phyloP scores from a whole-genome alignment of 108 stramenopile genomes.

The Skeletonema costatum region DNA sequence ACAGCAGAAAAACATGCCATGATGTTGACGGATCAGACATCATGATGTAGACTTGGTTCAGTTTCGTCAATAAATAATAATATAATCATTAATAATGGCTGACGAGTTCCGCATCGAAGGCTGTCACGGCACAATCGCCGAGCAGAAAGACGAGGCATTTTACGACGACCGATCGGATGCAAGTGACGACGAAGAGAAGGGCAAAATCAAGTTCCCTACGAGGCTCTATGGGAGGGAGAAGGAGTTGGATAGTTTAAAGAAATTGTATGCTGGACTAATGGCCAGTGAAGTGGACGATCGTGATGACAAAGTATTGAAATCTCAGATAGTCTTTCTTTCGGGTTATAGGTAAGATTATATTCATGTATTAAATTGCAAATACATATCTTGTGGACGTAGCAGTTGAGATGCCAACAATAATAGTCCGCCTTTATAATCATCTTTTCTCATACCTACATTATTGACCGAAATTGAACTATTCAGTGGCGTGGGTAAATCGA shows the following conservation, averaged over 20 bases:
- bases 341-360: slow-evolving; percentile 6
- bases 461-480: too few relatives aligned
- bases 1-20: too few relatives aligned
- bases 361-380: not conserved
- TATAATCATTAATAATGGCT: not conserved
- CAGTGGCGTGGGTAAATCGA: too few relatives aligned
- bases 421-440: too few relatives aligned
- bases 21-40: too few relatives aligned
- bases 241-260: slow-evolving; percentile 3
- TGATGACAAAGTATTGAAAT: not conserved
- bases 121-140: slow-evolving; percentile 18
- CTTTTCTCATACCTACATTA: too few relatives aligned
- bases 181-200: slow-evolving; percentile 34
- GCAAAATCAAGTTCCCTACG: slow-evolving; percentile 26
- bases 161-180: slow-evolving; percentile 30
- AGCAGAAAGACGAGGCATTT: slow-evolving; percentile 26
- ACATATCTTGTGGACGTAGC: too few relatives aligned
- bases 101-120: not conserved
- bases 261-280: not conserved
- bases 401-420: too few relatives aligned
- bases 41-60: too few relatives aligned
- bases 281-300: not conserved
- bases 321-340: slow-evolving; percentile 21
- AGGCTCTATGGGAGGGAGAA: slow-evolving; percentile 28
- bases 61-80: too few relatives aligned